Evolutionary conservation across 2,329 filamentous ascomycete genomes (phyloP), one percentile per base, ranked within the genome.

Genomic region (Exophiala oligosperma): DNA sequence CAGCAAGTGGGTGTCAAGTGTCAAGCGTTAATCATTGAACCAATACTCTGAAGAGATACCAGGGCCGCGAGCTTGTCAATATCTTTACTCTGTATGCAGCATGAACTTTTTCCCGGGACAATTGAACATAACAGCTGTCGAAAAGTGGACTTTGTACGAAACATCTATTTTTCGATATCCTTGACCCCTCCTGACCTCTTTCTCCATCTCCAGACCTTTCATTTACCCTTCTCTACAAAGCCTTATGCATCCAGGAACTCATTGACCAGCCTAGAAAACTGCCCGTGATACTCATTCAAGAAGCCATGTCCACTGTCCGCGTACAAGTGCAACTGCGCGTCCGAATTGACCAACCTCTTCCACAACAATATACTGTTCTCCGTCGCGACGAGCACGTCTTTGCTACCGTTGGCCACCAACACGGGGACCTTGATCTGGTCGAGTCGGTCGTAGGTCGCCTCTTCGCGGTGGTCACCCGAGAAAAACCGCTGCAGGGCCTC

Each of bases 291-390:
- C 56, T 62, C 54, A 26, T 56, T 52, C 47, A 62, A 23, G 23
- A 62, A 62, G 3, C 59, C 59, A 43, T 59, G 59, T 5, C 59
- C 56, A 24, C 48, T 56, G 35, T 62, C 55, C 32, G 56, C 50
- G 29, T 62, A 62, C 55, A 62, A 35, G 46, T 58, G 55, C 55
- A 62, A 44, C 9, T 47, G 54, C 12, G 52, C 59, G 14, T 59
- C 54, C 29, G 51, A 29, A 49, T 48, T 49, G 26, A 50, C 52
- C 46, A 57, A 37, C 12, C 54, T 43, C 46, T 54, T 54, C 54
- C 55, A 60, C 43, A 61, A 37, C 14, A 55, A 47, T 35, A 49
- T 53, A 40, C 59, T 61, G 26, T 58, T 57, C 43, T 61, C 54
- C 14, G 54, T 57, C n/a, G 59, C 46, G 9, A 58, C 55, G 24